A percentile compares a stretch with the other conserved stretches of the same genome.
These are phyloP conservation scores for Carallia pectinifolia DNA, from an alignment of 345 rosid species.

Conservation along the genomic window DNA sequence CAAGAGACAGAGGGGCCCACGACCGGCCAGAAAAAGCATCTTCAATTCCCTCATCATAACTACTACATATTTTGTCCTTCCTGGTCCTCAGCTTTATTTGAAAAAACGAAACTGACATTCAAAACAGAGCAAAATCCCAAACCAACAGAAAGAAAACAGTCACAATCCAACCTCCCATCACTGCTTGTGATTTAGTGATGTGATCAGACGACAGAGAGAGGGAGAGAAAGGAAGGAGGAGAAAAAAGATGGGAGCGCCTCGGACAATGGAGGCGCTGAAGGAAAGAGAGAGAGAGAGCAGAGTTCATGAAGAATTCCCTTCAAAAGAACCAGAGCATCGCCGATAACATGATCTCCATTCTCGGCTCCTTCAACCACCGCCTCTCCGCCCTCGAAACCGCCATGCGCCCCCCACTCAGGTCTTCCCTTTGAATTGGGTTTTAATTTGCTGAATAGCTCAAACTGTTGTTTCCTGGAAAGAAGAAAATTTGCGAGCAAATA, in stretches of 20 bases:
- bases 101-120: too few species aligned
- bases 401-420: constrained; percentile 97
- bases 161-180: too few species aligned
- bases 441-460: constrained; percentile 60
- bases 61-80: constrained; percentile 30
- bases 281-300: constrained; percentile 43
- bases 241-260: constrained; percentile 53
- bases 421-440: background rate
- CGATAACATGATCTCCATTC: constrained; percentile 86
- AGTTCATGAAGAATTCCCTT: constrained; percentile 58
- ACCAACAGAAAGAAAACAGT: background rate
- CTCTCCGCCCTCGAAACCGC: constrained; percentile 98
- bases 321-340: constrained; percentile 87
- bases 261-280: constrained; percentile 56
- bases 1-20: constrained; percentile 12
- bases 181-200: too few species aligned
- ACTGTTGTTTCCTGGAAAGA: constrained; percentile 80
- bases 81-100: too few species aligned
- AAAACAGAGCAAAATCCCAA: background rate
- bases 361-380: constrained; percentile 94
- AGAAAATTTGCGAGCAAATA: constrained; percentile 83
- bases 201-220: too few species aligned
- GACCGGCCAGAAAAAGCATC: background rate
- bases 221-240: too few species aligned
- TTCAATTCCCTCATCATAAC: constrained; percentile 21